Conservation (phyloP, 352 stramenopile genomes). For the Globisporangium barbulae region DNA sequence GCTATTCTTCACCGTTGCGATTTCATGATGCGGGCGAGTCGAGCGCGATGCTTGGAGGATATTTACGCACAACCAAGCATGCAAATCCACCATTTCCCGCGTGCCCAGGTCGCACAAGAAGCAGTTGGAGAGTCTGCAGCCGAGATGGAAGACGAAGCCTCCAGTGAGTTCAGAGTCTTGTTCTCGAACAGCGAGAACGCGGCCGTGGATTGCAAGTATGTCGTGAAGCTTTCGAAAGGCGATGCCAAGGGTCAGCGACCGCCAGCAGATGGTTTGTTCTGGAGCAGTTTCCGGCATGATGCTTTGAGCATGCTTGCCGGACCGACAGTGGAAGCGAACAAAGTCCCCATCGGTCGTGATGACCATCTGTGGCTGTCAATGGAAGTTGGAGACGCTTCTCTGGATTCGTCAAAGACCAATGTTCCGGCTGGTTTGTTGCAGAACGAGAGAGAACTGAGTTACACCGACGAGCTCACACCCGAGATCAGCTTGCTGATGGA, state of each 20-base stretch:
- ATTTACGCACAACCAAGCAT: conserved; percentile 42
- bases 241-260: not conserved
- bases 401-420: not conserved
- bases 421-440: not conserved
- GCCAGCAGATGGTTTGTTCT: conserved; percentile 19
- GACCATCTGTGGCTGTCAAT: conserved; percentile 59
- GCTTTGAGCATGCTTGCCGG: conserved; percentile 43
- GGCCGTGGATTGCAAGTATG: conserved; percentile 33
- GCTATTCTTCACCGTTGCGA: conserved; percentile 73
- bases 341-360: conserved; percentile 29
- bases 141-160: not conserved
- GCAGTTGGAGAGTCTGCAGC: not conserved
- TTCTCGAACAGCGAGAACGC: conserved; percentile 31
- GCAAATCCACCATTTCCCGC: conserved; percentile 29
- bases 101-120: not conserved
- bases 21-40: conserved; percentile 72
- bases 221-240: conserved; percentile 30
- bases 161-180: conserved; percentile 31
- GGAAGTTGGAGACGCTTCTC: conserved; percentile 25
- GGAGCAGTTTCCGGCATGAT: conserved; percentile 66
- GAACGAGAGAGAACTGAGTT: not conserved
- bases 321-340: conserved; percentile 39
- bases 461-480: conserved; percentile 63
- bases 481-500: conserved; percentile 76
- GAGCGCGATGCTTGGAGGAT: conserved; percentile 59